Evolutionary conservation across 2,329 filamentous ascomycete genomes (phyloP), one percentile per base, ranked within the genome.

Genomic region (Cytospora chrysosperma): DNA sequence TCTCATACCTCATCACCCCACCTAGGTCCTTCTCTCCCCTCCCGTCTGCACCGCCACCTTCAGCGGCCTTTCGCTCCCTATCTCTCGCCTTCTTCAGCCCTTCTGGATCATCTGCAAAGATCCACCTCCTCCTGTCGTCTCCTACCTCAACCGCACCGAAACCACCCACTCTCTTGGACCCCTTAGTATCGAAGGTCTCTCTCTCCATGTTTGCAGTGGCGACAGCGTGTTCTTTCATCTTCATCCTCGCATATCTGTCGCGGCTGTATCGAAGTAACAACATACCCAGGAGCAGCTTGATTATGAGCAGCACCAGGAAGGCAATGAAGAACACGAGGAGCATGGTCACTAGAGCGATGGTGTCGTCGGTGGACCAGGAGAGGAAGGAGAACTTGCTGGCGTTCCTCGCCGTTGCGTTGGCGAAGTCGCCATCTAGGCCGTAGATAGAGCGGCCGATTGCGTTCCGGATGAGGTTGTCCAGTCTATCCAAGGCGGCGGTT

Each of bases 211-310:
- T 76, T 0, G 80, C 82, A 0, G 73, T 68, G 0, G 79, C 77
- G 2, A 82, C 72, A 27, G 79, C 75, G 7, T 82, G 77, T 72
- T 93, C 90, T 51, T 85, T 82, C 12, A 82, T 76, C 73, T 93
- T 93, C 91, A 98, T 97, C 19, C 82, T 81, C 40, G 85, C 85
- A 72, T 97, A 98, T 6, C 94, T 83, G 59, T 87, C 86, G 7
- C 93, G 86, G 0, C 93, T 85, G 68, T 92, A 96, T 1, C 87
- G 87, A 1, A 99, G 83, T 0, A 99, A 82, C 0, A 87, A 75
- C 91, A 98, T 98, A 24, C 95, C 95, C 0, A 99, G 82, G 0
- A 97, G 78, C 0, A 99, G 83, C 74, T 97, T 97, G 63, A 90
- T 77, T 4, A 94, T 90, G 6, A 99, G 83, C 2, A 98, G 84